Conservation (phyloP, 164 flowering plant species). For the Magnolia officinalis region DNA sequence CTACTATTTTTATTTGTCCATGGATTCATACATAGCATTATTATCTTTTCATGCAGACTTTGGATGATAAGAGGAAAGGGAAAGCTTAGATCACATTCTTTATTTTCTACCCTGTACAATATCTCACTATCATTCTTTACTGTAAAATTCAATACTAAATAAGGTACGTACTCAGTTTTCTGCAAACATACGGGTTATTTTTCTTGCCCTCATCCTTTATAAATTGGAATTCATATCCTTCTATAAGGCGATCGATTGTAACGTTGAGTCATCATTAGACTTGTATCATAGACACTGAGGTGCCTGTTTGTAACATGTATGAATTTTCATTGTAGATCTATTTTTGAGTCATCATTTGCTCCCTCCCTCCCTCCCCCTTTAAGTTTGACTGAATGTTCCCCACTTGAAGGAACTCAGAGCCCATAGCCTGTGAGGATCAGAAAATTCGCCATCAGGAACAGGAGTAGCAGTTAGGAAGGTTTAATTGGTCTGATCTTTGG, state of each 20-base stretch:
- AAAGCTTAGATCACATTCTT: conserved; percentile 29
- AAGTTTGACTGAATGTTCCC: no score
- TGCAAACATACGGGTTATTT: background rate
- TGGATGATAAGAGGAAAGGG: conserved; percentile 70
- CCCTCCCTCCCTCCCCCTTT: no score
- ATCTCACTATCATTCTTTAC: conserved; percentile 11
- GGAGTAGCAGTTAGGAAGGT: no score
- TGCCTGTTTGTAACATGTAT: no score
- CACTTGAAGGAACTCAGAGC: no score
- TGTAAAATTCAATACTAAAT: conserved; percentile 5
- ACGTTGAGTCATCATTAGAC: background rate
- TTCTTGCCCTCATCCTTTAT: background rate
- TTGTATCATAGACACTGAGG: background rate
- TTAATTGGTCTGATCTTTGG: no score
- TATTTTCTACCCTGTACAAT: conserved; percentile 5
- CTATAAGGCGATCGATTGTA: background rate
- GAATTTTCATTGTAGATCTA: no score
- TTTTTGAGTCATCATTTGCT: no score
- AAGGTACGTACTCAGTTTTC: background rate
- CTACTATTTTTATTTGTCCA: background rate
- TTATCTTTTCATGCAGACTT: conserved; percentile 42
- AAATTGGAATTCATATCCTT: background rate
- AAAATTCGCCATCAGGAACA: no score
- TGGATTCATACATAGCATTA: background rate
- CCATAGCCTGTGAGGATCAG: no score